phyloP scores from a whole-genome alignment of 78 protist species.

The Chrysochromulina tobinii region DNA sequence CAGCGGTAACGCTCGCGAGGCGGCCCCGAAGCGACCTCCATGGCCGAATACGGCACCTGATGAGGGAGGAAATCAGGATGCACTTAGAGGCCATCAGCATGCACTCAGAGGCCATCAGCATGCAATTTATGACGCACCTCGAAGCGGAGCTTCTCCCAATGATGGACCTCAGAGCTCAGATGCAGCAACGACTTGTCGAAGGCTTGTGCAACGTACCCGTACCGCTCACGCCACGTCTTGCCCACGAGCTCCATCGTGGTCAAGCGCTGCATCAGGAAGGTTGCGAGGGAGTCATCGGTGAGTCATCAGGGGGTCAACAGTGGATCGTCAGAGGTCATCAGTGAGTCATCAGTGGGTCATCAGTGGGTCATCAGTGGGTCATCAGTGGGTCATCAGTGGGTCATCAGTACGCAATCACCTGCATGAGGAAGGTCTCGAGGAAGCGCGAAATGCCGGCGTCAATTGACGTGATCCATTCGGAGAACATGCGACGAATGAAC shows the following conservation, averaged over 20 bases:
- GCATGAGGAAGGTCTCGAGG: background rate
- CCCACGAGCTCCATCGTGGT: no score
- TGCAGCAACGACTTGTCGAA: slow-evolving; percentile 61
- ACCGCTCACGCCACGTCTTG: no score
- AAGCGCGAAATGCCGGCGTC: background rate
- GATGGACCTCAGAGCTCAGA: slow-evolving; percentile 61
- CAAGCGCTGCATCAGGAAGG: no score
- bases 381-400: no score
- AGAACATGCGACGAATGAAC: slow-evolving; percentile 40
- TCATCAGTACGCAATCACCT: background rate
- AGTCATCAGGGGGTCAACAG: no score
- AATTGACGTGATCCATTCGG: slow-evolving; percentile 2
- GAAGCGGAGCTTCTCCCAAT: slow-evolving; percentile 58
- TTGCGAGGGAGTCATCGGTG: no score
- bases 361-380: no score
- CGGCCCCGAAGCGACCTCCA: slow-evolving; percentile 19
- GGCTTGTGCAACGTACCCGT: slow-evolving; percentile 33
- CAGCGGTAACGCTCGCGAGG: slow-evolving; percentile 53
- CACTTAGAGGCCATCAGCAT: background rate
- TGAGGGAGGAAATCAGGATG: slow-evolving; percentile 38
- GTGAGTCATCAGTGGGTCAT: no score
- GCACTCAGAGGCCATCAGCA: slow-evolving; percentile 51
- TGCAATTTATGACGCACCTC: background rate
- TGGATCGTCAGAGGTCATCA: no score
- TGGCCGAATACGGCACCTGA: slow-evolving; percentile 50